Percentiles rank a stretch among this genome's conserved stretches.
phyloP scores from a whole-genome alignment of 2,329 filamentous ascomycete species.

The Podosphaera aphanis region DNA sequence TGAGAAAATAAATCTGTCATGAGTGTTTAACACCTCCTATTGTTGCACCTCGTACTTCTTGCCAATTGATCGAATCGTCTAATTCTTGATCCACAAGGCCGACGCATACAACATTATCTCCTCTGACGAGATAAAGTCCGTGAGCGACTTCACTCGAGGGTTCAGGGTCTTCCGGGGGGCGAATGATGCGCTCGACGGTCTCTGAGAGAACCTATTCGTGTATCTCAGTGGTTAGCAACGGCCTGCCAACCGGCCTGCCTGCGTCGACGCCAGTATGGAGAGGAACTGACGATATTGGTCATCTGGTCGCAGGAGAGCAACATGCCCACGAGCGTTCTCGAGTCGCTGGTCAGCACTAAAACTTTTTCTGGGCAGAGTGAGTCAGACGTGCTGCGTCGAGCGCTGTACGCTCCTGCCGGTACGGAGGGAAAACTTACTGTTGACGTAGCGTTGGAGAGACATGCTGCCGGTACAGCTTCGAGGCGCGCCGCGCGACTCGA shows the following conservation, averaged over 20 bases:
- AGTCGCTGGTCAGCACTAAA: constrained; percentile 75
- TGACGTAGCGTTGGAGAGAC: constrained; percentile 29
- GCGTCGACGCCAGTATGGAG: too few species aligned
- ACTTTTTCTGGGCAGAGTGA: constrained; percentile 49
- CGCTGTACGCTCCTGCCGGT: neutral
- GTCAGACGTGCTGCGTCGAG: neutral
- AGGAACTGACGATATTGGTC: constrained; percentile 52
- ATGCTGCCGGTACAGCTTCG: too few species aligned
- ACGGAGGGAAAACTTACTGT: constrained; percentile 21
- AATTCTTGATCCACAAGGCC: constrained; percentile 76
- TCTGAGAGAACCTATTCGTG: constrained; percentile 48
- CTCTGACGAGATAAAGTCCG: constrained; percentile 75
- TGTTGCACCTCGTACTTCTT: constrained; percentile 61
- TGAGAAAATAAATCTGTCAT: constrained; percentile 7
- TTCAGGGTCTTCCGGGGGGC: constrained; percentile 60
- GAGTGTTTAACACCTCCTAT: constrained; percentile 70
- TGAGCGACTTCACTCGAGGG: constrained; percentile 59
- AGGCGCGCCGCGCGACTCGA: constrained; percentile 20
- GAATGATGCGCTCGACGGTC: constrained; percentile 76
- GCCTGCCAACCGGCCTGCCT: neutral
- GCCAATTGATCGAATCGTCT: constrained; percentile 81
- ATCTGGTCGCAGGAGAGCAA: constrained; percentile 72
- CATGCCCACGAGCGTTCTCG: constrained; percentile 61
- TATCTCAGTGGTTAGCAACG: neutral
- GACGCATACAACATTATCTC: constrained; percentile 81